These are phyloP conservation scores for Lobosporangium transversale DNA, from an alignment of 192 early-diverging fungal species.

Conservation along the genomic window DNA sequence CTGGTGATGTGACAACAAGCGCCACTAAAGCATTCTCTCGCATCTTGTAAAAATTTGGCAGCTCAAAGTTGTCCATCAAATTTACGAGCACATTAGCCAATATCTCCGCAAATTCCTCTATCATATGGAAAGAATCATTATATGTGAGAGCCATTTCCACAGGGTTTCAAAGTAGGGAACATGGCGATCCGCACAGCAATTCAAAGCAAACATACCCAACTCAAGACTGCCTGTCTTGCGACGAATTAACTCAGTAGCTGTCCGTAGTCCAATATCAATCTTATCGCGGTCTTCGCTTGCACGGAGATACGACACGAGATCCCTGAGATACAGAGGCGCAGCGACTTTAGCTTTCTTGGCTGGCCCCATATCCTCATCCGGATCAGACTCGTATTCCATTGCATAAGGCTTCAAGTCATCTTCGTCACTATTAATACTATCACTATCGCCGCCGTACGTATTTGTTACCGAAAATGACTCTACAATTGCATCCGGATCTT, in stretches of 20 bases:
- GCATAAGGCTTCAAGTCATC: constrained; percentile 37
- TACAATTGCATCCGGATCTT: constrained; percentile 25
- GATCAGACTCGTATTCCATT: constrained; percentile 46
- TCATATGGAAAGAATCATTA: background rate
- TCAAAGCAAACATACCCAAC: constrained; percentile 24
- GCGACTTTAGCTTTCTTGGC: constrained; percentile 25
- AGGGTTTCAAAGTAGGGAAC: too few species aligned
- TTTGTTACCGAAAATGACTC: background rate
- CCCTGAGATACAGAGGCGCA: constrained; percentile 24
- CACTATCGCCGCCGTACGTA: background rate
- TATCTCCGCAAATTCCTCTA: constrained; percentile 36
- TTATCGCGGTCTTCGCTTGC: constrained; percentile 47
- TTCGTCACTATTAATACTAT: constrained; percentile 15
- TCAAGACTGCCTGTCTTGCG: constrained; percentile 44
- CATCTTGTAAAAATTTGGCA: constrained; percentile 16
- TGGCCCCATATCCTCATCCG: constrained; percentile 26
- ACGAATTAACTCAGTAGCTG: constrained; percentile 33
- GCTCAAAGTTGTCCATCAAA: constrained; percentile 28
- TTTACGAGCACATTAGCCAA: constrained; percentile 11
- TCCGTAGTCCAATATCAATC: constrained; percentile 27
- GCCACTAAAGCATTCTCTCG: constrained; percentile 29
- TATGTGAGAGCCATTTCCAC: background rate
- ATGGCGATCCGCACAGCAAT: too few species aligned
- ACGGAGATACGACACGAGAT: constrained; percentile 23
- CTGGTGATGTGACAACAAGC: constrained; percentile 25